A percentile compares a stretch with the other conserved stretches of the same genome.
Evolutionary conservation across 371 early-diverging fungal genomes (phyloP).

Genomic region (Rhizopus microsporus): DNA sequence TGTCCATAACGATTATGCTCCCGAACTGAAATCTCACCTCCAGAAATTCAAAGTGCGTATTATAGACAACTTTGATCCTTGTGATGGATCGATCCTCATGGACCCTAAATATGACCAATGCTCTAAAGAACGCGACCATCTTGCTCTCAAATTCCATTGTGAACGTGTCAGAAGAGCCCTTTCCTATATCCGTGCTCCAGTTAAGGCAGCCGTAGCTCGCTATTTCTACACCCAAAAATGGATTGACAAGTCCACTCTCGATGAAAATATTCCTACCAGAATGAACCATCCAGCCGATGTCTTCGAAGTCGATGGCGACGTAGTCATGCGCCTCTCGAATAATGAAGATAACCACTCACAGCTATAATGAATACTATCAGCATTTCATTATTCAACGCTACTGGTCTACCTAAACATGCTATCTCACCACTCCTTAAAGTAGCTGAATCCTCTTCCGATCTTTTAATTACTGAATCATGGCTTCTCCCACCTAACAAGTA

Average conservation of each 20-base stretch:
- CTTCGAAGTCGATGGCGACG: too few species aligned
- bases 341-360: too few species aligned
- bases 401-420: constrained; percentile 9
- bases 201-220: constrained; percentile 2
- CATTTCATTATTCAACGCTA: constrained; percentile 7
- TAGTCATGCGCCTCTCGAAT: too few species aligned
- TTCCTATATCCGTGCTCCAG: not conserved
- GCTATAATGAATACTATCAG: too few species aligned
- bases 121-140: not conserved
- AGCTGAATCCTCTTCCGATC: not conserved
- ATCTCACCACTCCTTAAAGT: not conserved
- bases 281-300: too few species aligned
- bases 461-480: constrained; percentile 1
- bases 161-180: constrained; percentile 1
- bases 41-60: not conserved
- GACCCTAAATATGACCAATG: constrained; percentile 1
- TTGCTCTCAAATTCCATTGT: too few species aligned
- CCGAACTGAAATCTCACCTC: not conserved
- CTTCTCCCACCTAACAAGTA: not conserved
- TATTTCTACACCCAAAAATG: constrained; percentile 6
- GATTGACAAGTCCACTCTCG: not conserved
- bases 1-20: constrained; percentile 7
- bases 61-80: not conserved
- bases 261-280: too few species aligned
- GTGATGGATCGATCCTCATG: not conserved